Evolutionary conservation across 306 rosid species (phyloP), one percentile per base, ranked within the genome.

Genomic region (Elaeagnus macrophylla): DNA sequence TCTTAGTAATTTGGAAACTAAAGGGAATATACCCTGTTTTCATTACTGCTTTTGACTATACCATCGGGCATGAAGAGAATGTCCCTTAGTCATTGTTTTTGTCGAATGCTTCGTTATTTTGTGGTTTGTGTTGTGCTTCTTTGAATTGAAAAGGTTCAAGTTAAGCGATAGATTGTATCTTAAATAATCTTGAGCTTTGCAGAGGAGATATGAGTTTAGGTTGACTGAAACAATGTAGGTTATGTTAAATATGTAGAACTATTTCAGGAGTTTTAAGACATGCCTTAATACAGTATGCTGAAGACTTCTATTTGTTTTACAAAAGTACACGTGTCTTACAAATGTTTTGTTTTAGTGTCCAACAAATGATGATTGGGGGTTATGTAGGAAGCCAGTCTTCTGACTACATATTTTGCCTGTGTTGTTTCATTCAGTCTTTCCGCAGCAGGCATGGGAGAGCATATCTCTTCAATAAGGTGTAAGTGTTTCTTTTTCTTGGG

Each of bases 401-500:
- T 77, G 68, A 84, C 76, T 49, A 16, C 61, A 54, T 51, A 39
- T 68, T 59, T 72, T 77, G 59, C 58, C 35, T 51, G 41, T 79
- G 79, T 64, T 25, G 44, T 64, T 66, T 57, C 72, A 60, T 83
- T 66, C 86, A 89, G 97, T 65, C 89, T 64, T 89, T 85, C 76
- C 89, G 75, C 35, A 0, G 53, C 83, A 83, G 67, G 83, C 87
- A 85, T 56, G 97, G 94, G 76, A 77, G 81, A 77, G 97, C 94
- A 65, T 89, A 88, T 79, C 96, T 84, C 88, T 88, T 88, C 86
- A 80, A 46, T 61, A 84, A 88, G 65, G 96, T 88, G 95, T 89
- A 85, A 89, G 97, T 85, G 68, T 70, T 66, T 72, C 81, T 74
- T 57, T 54, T 59, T 68, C 59, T 62, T 54, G 56, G 63, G 51